Percentiles rank a stretch among this genome's conserved stretches.
Conservation (phyloP, 192 early-diverging fungal species). For the Rhizoclosmatium globosum region DNA sequence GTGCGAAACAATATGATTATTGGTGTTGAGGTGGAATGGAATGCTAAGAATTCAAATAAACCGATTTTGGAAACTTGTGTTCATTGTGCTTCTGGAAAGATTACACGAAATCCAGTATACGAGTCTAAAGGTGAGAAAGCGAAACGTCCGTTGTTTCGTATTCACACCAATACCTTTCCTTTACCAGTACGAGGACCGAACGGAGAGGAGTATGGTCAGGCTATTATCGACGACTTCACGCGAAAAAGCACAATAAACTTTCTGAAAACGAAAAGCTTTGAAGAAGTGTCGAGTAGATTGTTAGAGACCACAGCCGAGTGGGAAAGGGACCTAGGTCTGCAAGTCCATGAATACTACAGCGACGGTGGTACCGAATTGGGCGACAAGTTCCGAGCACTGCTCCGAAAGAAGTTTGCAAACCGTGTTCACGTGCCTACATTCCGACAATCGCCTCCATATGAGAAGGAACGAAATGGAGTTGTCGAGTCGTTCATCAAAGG, state of each 20-base stretch:
- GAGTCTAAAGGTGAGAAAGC: neutral
- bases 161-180: neutral
- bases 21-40: neutral
- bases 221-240: neutral
- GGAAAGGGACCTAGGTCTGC: neutral
- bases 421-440: neutral
- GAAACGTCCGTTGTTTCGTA: neutral
- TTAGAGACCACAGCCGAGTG: neutral
- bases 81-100: neutral
- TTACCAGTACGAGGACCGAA: neutral
- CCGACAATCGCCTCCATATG: constrained; percentile 4
- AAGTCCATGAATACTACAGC: neutral
- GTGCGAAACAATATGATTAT: too few species aligned
- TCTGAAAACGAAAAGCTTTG: too few species aligned
- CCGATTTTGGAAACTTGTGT: neutral
- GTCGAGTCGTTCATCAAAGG: neutral
- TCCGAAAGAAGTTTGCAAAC: neutral
- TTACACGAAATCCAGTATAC: neutral
- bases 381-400: neutral
- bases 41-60: neutral
- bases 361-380: neutral
- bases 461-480: constrained; percentile 9
- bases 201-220: neutral
- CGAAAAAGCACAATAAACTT: neutral
- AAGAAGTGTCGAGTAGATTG: too few species aligned